phyloP scores from a whole-genome alignment of 208 protist genomes.

The Tritrichomonas foetus region DNA sequence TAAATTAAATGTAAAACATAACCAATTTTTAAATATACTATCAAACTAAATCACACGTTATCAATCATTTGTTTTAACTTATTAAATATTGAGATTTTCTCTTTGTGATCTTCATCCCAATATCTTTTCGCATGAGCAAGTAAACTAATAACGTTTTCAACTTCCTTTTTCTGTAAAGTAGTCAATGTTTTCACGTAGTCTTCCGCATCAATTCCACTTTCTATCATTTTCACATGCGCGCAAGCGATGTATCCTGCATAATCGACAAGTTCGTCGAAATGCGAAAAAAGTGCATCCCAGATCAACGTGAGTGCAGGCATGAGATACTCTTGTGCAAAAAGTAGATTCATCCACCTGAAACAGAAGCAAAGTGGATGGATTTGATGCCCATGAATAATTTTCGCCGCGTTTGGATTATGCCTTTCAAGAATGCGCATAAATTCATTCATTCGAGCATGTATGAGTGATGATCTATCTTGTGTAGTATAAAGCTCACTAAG shows the following conservation, averaged over 20 bases:
- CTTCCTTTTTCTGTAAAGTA: background rate
- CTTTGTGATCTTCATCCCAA: background rate
- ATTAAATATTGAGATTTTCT: background rate
- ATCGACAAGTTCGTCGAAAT: background rate
- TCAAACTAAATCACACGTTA: too few species aligned
- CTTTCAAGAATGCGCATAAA: background rate
- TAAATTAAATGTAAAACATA: too few species aligned
- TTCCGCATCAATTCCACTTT: background rate
- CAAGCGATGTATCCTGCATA: background rate
- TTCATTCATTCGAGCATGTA: background rate
- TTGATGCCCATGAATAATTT: background rate
- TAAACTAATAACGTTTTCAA: background rate
- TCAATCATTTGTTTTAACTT: too few species aligned
- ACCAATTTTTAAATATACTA: too few species aligned
- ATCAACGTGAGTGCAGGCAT: background rate
- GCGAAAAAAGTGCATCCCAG: background rate
- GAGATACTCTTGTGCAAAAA: background rate
- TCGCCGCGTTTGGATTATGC: background rate
- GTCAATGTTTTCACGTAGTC: background rate
- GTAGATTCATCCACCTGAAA: background rate
- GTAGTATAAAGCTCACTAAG: background rate
- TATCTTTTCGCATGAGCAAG: background rate
- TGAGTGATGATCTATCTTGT: background rate
- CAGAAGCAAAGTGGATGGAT: background rate
- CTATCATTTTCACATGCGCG: background rate